phyloP scores from a whole-genome alignment of 2,329 filamentous ascomycete species.

The Aspergillus spinulosporus region DNA sequence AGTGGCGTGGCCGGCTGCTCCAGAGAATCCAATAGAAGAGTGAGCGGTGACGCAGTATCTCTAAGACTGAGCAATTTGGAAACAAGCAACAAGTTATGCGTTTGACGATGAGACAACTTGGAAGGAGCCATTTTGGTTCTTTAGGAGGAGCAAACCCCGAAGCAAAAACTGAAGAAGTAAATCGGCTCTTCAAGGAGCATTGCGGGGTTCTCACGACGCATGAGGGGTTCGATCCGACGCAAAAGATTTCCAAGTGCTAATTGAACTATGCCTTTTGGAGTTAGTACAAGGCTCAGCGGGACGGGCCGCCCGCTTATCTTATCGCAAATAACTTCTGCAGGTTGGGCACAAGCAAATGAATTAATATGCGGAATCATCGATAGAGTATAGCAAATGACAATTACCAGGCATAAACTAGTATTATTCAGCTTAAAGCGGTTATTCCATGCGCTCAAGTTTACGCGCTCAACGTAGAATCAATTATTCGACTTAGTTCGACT shows the following conservation, averaged over 20 bases:
- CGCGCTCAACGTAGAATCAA: no score
- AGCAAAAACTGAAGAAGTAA: neutral
- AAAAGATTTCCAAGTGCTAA: slow-evolving; percentile 30
- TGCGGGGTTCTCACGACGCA: slow-evolving; percentile 19
- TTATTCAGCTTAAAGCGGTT: no score
- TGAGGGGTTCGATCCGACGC: slow-evolving; percentile 20
- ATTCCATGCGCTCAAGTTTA: no score
- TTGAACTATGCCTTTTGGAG: slow-evolving; percentile 16
- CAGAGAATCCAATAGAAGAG: slow-evolving; percentile 78
- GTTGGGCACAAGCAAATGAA: no score
- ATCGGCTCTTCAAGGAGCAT: neutral
- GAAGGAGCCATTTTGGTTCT: slow-evolving; percentile 34
- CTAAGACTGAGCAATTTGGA: slow-evolving; percentile 77
- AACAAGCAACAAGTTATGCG: slow-evolving; percentile 80
- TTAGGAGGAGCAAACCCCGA: neutral
- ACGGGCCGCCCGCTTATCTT: slow-evolving; percentile 25
- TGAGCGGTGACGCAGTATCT: slow-evolving; percentile 81
- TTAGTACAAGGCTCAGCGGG: slow-evolving; percentile 37
- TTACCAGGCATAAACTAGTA: no score
- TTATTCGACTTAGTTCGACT: no score
- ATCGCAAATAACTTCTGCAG: no score
- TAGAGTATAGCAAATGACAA: no score
- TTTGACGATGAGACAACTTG: slow-evolving; percentile 64
- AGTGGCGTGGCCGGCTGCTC: slow-evolving; percentile 76
- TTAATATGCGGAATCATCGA: no score